These are phyloP conservation scores for Ilyonectria mors-panacis DNA, from an alignment of 2,329 filamentous ascomycete genomes.

Conservation along the genomic window DNA sequence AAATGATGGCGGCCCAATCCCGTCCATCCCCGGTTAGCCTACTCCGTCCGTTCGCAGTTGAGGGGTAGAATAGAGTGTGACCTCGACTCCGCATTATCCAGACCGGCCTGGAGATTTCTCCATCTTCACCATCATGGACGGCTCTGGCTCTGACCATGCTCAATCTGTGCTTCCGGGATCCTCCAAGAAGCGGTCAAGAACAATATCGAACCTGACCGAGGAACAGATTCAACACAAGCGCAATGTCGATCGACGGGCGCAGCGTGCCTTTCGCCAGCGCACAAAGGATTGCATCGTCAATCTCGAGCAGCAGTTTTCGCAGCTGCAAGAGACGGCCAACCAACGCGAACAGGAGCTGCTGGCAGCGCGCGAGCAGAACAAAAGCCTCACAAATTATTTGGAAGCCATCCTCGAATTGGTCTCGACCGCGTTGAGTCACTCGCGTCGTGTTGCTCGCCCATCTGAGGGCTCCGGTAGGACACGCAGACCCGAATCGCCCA, in stretches of 20 bases:
- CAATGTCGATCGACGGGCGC: constrained; percentile 4
- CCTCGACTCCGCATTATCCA: neutral
- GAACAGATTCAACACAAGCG: constrained; percentile 17
- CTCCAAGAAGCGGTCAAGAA: neutral
- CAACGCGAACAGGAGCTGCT: neutral
- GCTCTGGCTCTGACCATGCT: neutral
- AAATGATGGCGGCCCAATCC: too few species aligned
- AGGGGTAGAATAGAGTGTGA: neutral
- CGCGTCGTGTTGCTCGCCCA: neutral
- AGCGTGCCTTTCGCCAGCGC: constrained; percentile 14
- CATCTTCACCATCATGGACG: neutral
- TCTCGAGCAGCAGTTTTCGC: constrained; percentile 13
- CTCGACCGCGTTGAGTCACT: neutral
- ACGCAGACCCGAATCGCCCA: neutral
- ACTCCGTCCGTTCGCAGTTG: neutral
- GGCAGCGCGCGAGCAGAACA: neutral
- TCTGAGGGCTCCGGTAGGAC: neutral
- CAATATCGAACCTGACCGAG: constrained; percentile 4
- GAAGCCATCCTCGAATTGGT: neutral
- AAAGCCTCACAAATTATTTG: neutral
- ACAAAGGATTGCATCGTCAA: constrained; percentile 5
- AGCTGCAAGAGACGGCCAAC: constrained; percentile 19
- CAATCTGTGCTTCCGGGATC: neutral
- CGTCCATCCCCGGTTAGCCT: neutral
- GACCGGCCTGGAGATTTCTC: neutral